Evolutionary conservation across 176 grass and related monocot species (phyloP).

Genomic region (Alloteropsis semialata): DNA sequence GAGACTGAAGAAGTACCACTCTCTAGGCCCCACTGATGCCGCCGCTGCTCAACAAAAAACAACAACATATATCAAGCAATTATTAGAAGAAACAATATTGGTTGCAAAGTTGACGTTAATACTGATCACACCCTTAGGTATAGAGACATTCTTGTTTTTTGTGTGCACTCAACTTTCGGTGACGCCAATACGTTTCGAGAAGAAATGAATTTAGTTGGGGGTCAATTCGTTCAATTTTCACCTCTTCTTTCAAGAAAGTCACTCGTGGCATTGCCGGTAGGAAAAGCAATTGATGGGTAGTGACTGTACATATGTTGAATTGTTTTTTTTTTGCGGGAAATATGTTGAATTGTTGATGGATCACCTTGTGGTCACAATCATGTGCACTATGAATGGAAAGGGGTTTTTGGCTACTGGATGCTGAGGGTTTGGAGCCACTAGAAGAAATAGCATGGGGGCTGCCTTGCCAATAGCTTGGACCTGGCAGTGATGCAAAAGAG

Average conservation of each 20-base stretch:
- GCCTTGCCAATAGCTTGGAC: background rate
- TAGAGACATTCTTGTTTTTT: background rate
- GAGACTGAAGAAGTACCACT: conserved; percentile 90
- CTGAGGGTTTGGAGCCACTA: background rate
- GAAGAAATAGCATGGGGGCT: background rate
- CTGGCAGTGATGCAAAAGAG: background rate
- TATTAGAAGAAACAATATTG: background rate
- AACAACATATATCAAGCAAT: background rate
- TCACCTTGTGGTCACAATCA: background rate
- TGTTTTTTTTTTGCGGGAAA: too few relatives aligned
- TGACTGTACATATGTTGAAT: background rate
- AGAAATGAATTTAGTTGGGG: background rate
- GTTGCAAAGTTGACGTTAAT: background rate
- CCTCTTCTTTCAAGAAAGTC: background rate
- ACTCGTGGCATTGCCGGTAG: background rate
- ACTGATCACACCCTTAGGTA: background rate
- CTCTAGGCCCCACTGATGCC: conserved; percentile 46
- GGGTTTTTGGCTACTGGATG: background rate
- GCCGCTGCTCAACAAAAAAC: conserved; percentile 5
- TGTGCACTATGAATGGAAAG: background rate
- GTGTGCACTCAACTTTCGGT: background rate
- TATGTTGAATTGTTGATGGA: conserved; percentile 5
- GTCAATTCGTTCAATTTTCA: background rate
- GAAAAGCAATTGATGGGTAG: background rate
- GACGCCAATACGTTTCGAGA: conserved; percentile 2